Base-by-base conservation (phyloP, 31 red algal genomes). In the Porphyra umbilicalis region DNA sequence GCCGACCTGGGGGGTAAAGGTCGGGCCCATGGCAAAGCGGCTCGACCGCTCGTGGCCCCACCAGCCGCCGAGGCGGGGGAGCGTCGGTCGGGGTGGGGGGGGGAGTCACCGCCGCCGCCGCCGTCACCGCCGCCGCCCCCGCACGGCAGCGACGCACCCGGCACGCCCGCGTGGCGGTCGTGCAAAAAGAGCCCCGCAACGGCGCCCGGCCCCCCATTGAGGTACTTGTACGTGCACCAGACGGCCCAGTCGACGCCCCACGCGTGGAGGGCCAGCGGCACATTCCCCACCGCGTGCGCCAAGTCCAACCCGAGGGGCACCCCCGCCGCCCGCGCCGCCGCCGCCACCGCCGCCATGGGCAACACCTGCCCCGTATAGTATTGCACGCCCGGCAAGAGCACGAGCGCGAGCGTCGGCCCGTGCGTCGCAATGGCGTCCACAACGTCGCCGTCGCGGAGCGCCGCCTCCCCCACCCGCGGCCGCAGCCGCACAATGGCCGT, bases 151-250 rank as follows among this genome's bases (percentile, higher is more conserved):
- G 80, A 14, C 15, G 38, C 32, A 77, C 33, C 76, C 2, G 34
- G 38, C n/a, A 36, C 33, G 2, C 75, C 75, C 14, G 89, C 77
- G 83, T 95, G 89, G 77, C 79, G 85, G 16, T 95, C 92, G 83
- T 94, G 92, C 77, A 95, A 34, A 75, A 98, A 98, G 0, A 80
- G 44, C 6, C 92, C 96, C 36, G 77, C 92, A 8, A 95, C 83
- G 2, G 85, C 80, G 14, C 96, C 96, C 0, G 93, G 96, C 33
- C 96, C 93, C 10, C 81, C 76, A 82, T 95, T 95, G 29, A 98
- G 77, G 79, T 98, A 98, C 82, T 98, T 98, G 87, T 98, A 98
- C 34, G 84, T 78, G 79, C 93, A 98, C 93, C 96, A 95, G 33
- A 93, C 89, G 10, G 87, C 90, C 75, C 93, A 95, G 78, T 98